Base-by-base conservation (phyloP, 1,284 basidiomycete genomes). In the Cryptococcus sp. region DNA sequence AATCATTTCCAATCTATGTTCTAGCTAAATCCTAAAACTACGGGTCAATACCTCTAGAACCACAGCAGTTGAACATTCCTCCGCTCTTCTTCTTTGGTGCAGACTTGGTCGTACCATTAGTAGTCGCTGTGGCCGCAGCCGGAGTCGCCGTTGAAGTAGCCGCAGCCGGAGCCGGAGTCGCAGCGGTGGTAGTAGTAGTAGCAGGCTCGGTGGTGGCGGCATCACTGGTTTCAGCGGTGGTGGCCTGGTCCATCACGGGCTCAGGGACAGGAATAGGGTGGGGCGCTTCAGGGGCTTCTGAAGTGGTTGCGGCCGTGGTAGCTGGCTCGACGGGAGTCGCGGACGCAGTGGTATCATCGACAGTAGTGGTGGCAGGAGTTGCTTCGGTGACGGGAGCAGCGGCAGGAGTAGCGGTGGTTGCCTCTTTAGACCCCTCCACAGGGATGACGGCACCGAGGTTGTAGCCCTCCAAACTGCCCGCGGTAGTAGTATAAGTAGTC, bases 21-120 rank as follows among this genome's bases (percentile, higher is more conserved):
- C 19, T 37, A 44, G 10, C 48, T 2, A 23, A 25, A 47, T 23
- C 8, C 46, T 20, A 13, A 3, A n/a, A 16, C 46, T 59, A 55
- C 25, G 68, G 65, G 52, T 69, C 69, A 49, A 68, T 71, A 54
- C 59, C 56, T 51, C 61, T 57, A 47, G 61, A 63, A 20, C 65
- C 67, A 54, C 74, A 74, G 62, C 74, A 76, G 54, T 65, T 64
- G 63, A 73, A 74, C 19, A 74, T 58, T 25, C 71, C 69, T 29
- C 68, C 69, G 59, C 65, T 69, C 66, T 75, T 75, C 59, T 67
- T 66, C 50, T 54, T 59, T 46, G 55, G 39, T 6, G 62, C 50
- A 8, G 58, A 46, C 22, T 25, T 29, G 25, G 45, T 41, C 26
- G 46, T 51, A 39, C 22, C 17, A n/a, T 47, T 48, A 16, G 53